Percentiles rank a stretch among this genome's conserved stretches.
Evolutionary conservation across 73 alveolate genomes (phyloP).

Genomic region (Paramecium sexaurelia): DNA sequence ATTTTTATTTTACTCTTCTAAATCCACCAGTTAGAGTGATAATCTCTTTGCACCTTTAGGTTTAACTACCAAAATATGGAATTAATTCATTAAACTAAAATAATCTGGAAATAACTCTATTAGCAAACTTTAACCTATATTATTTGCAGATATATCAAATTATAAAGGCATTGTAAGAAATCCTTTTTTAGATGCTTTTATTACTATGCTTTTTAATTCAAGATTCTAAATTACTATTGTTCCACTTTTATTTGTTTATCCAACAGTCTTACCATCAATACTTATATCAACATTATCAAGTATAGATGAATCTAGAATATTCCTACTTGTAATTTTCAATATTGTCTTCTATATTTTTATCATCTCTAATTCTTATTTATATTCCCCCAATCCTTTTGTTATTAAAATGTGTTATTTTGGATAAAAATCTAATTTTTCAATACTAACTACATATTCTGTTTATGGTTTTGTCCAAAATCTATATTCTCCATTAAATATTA

Average conservation of each 20-base stretch:
- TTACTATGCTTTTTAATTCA: not conserved
- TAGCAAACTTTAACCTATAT: not conserved
- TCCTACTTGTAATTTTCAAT: not conserved
- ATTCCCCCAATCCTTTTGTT: not conserved
- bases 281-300: not conserved
- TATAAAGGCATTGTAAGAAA: conserved; percentile 16
- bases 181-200: conserved; percentile 19
- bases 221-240: conserved; percentile 16
- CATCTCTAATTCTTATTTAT: not conserved
- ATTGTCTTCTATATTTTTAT: not conserved
- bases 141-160: conserved; percentile 36
- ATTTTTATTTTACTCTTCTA: not conserved
- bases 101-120: conserved; percentile 18
- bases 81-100: conserved; percentile 28
- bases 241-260: conserved; percentile 36
- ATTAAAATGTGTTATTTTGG: not conserved
- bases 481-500: not conserved
- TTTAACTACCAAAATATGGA: conserved; percentile 10
- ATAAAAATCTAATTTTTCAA: conserved; percentile 4
- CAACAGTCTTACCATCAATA: not conserved
- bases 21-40: not conserved
- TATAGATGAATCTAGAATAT: not conserved
- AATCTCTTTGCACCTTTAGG: not conserved
- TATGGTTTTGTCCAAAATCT: conserved; percentile 36
- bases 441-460: not conserved